A percentile compares a stretch with the other conserved stretches of the same genome.
phyloP scores from a whole-genome alignment of 495 filamentous ascomycete genomes.

The Oidiodendron maius region DNA sequence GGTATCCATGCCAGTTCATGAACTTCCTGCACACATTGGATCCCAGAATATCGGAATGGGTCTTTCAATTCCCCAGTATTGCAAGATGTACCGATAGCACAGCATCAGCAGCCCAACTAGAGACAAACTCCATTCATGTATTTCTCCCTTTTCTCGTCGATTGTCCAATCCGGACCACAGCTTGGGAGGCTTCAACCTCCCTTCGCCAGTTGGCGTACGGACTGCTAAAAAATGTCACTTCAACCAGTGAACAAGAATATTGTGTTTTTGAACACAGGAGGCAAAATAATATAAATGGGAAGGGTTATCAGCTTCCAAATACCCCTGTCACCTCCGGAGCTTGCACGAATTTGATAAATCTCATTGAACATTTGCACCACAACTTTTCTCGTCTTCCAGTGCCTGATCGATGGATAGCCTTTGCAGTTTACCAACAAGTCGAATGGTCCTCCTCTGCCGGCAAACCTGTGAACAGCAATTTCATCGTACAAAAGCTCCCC shows the following conservation, averaged over 20 bases:
- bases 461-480: conserved; percentile 22
- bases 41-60: conserved; percentile 42
- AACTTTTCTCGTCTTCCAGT: conserved; percentile 7
- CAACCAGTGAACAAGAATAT: conserved; percentile 12
- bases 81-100: conserved; percentile 11
- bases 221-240: conserved; percentile 37
- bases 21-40: conserved; percentile 28
- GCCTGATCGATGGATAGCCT: conserved; percentile 26
- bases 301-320: conserved; percentile 22
- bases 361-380: conserved; percentile 6
- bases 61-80: conserved; percentile 28
- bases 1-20: background rate
- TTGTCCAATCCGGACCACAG: conserved; percentile 50
- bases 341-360: conserved; percentile 16
- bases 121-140: conserved; percentile 26
- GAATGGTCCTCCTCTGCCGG: conserved; percentile 26
- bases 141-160: conserved; percentile 57
- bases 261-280: conserved; percentile 42
- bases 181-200: conserved; percentile 53
- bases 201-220: conserved; percentile 56
- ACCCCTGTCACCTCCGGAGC: conserved; percentile 15
- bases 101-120: background rate
- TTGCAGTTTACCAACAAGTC: conserved; percentile 39
- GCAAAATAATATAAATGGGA: conserved; percentile 27
- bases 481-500: conserved; percentile 11